Evolutionary conservation across 495 filamentous ascomycete genomes (phyloP), one percentile per base, ranked within the genome.

Genomic region (Lepraria neglecta): DNA sequence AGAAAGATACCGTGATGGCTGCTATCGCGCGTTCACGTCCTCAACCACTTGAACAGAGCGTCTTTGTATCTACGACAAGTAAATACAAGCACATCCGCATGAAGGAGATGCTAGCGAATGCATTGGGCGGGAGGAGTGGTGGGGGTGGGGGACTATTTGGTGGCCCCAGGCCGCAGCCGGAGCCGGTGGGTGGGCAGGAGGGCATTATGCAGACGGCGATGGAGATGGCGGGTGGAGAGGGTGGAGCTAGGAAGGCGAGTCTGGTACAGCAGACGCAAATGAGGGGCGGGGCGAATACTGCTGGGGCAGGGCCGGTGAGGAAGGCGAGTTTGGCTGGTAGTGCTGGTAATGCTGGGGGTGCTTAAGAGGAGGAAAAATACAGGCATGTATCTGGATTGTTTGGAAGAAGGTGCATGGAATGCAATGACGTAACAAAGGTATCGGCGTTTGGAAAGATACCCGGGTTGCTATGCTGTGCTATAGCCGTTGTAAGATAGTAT

Each of bases 31-130:
- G 86, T 43, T 87, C 87, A 68, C 83, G 83, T 35, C 90, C 91
- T 0, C 82, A 83, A 57, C 90, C 94, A 7, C 75, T 92, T 24
- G 84, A 80, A 19, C 80, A 85, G 56, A 84, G 85, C 54, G 78
- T 86, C 14, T 76, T 86, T 48, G 76, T 87, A 27, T 84, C 86
- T 19, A 86, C 87, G 45, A 81, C 82, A 61, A 77, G 81, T 4
- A 86, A 88, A 63, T 95, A 96, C 66, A 84, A 89, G 64, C 85
- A 87, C 43, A 85, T 92, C 40, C 85, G 94, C 15, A 85, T 97
- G 70, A 90, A 90, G 63, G 92, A 96, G 68, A 90, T 92, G 80
- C 79, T 98, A 27, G 84, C 84, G 14, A 83, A 87, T 60, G 92
- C 92, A 0, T 72, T 90, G 24, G 81, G 77, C 3, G 77, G 75